phyloP scores from a whole-genome alignment of 768 basidiomycete genomes.

The Xerocomellus chrysenteron region DNA sequence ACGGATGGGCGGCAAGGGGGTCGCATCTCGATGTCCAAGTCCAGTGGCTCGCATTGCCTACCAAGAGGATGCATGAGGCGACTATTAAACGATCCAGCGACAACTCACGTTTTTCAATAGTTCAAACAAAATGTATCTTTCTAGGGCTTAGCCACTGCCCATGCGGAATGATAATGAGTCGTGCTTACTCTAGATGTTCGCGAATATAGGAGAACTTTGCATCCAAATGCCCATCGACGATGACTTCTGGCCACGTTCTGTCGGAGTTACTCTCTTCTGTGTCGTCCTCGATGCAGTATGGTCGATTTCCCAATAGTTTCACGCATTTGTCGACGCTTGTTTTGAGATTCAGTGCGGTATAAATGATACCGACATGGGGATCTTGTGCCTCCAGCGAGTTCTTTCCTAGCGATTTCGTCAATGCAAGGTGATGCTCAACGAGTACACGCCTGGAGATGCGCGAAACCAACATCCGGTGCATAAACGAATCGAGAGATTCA shows the following conservation, averaged over 20 bases:
- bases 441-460: constrained; percentile 88
- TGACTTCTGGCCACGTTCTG: constrained; percentile 58
- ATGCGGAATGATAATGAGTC: not conserved
- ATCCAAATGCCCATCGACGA: constrained; percentile 70
- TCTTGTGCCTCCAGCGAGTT: constrained; percentile 40
- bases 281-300: constrained; percentile 44
- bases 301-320: constrained; percentile 50
- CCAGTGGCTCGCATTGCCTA: constrained; percentile 75
- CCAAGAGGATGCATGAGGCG: not conserved
- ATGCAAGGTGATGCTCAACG: constrained; percentile 84
- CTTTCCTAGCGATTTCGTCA: constrained; percentile 56
- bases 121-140: constrained; percentile 84
- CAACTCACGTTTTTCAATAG: constrained; percentile 79
- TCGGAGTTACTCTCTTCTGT: constrained; percentile 24
- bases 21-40: constrained; percentile 43
- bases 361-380: constrained; percentile 82
- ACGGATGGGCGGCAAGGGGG: constrained; percentile 57
- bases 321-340: constrained; percentile 71
- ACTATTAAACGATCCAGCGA: not conserved
- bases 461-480: constrained; percentile 89
- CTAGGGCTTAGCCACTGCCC: not conserved
- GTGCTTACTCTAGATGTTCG: constrained; percentile 78
- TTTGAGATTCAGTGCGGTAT: constrained; percentile 68
- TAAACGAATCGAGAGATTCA: constrained; percentile 80
- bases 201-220: constrained; percentile 79